Conservation (phyloP, 805 yeast genomes). For the Monosporozyma aerobia region DNA sequence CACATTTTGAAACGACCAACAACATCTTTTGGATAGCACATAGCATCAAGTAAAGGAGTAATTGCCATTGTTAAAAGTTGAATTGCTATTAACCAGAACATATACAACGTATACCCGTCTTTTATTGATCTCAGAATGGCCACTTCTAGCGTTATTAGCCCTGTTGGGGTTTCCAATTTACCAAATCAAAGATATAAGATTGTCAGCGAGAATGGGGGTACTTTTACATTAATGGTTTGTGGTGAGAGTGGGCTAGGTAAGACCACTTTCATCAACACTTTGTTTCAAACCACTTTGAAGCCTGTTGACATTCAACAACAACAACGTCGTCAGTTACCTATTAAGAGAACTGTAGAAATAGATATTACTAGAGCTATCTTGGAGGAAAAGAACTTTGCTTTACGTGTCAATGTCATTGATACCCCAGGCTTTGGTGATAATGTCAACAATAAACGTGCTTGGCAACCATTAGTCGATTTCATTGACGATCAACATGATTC, state of each 20-base stretch:
- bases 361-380: slow-evolving; percentile 71
- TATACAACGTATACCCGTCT: background rate
- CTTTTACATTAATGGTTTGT: slow-evolving; percentile 72
- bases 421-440: slow-evolving; percentile 94
- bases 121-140: background rate
- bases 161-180: slow-evolving; percentile 61
- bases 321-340: slow-evolving; percentile 38
- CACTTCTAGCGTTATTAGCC: slow-evolving; percentile 13
- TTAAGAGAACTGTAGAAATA: slow-evolving; percentile 62
- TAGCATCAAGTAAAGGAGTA: background rate
- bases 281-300: slow-evolving; percentile 68
- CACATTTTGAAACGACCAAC: background rate
- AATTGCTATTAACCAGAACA: background rate
- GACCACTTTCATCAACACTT: slow-evolving; percentile 80
- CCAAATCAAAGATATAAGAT: slow-evolving; percentile 74
- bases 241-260: slow-evolving; percentile 92
- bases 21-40: background rate
- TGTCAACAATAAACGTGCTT: slow-evolving; percentile 73
- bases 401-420: slow-evolving; percentile 74
- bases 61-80: background rate
- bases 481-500: slow-evolving; percentile 86
- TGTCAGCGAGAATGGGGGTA: slow-evolving; percentile 65
- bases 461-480: slow-evolving; percentile 82
- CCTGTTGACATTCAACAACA: slow-evolving; percentile 38
- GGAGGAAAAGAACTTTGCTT: slow-evolving; percentile 74